A percentile compares a stretch with the other conserved stretches of the same genome.
Evolutionary conservation across 2,329 filamentous ascomycete genomes (phyloP).

Genomic region (Hymenoscyphus salicellus): DNA sequence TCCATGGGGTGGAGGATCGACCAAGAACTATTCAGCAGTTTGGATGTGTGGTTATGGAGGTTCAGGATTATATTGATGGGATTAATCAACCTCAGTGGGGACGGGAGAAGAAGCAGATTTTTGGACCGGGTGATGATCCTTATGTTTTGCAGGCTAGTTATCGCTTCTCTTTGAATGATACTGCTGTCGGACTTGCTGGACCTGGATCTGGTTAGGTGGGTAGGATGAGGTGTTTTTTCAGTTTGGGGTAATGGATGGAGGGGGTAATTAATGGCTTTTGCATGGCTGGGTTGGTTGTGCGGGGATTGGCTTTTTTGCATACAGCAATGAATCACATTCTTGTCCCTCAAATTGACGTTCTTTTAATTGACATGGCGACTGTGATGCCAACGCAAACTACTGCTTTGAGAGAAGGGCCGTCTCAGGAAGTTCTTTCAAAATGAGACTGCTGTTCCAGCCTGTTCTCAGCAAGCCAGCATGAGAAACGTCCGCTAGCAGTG

Average conservation of each 20-base stretch:
- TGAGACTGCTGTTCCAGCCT: no score
- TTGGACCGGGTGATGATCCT: constrained; percentile 55
- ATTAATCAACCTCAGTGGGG: constrained; percentile 92
- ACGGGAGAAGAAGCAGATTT: constrained; percentile 60
- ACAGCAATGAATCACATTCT: not conserved
- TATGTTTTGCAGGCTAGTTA: constrained; percentile 63
- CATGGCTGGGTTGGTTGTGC: not conserved
- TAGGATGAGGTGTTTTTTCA: not conserved
- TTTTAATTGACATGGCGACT: not conserved
- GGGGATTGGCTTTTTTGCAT: not conserved
- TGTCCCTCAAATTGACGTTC: not conserved
- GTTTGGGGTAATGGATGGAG: not conserved
- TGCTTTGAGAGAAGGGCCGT: no score
- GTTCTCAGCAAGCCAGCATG: no score
- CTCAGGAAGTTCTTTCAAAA: no score
- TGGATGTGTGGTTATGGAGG: constrained; percentile 86
- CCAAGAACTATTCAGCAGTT: constrained; percentile 67
- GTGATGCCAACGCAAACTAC: no score
- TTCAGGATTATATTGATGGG: constrained; percentile 88
- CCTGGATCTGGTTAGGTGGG: constrained; percentile 18
- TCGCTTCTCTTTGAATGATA: constrained; percentile 43
- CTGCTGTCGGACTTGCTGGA: constrained; percentile 23
- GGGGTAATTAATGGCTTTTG: not conserved
- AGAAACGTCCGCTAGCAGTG: no score
- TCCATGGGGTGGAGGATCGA: constrained; percentile 51